A percentile compares a stretch with the other conserved stretches of the same genome.
Evolutionary conservation across 2,329 filamentous ascomycete genomes (phyloP).

Genomic region (Xylariales sp.): DNA sequence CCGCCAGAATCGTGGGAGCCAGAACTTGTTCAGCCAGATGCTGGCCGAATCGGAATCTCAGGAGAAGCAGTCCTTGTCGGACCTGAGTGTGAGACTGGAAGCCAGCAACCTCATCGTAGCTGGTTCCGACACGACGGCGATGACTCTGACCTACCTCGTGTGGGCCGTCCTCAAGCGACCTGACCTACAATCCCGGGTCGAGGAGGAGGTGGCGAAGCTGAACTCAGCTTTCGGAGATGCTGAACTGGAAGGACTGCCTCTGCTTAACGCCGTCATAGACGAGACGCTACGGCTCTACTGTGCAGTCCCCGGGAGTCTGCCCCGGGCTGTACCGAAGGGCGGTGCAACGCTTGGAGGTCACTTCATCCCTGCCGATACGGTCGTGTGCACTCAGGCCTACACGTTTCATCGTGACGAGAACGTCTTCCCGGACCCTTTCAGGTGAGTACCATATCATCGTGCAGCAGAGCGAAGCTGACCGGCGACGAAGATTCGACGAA

Average conservation of each 20-base stretch:
- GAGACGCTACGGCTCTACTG: slow-evolving; percentile 29
- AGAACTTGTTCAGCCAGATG: slow-evolving; percentile 6
- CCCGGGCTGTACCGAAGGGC: slow-evolving; percentile 26
- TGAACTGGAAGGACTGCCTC: slow-evolving; percentile 27
- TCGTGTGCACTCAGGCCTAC: slow-evolving; percentile 32
- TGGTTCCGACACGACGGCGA: slow-evolving; percentile 36
- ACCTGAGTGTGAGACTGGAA: not conserved
- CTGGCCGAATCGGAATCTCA: not conserved
- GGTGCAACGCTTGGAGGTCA: slow-evolving; percentile 28
- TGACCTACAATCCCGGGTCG: slow-evolving; percentile 13
- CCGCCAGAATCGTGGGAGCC: not conserved
- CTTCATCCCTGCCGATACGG: slow-evolving; percentile 28
- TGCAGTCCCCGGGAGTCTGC: slow-evolving; percentile 27
- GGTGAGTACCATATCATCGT: not conserved
- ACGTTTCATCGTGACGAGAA: slow-evolving; percentile 32
- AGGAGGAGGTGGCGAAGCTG: slow-evolving; percentile 15
- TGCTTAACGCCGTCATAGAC: slow-evolving; percentile 27
- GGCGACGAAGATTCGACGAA: slow-evolving; percentile 1
- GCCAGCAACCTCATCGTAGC: slow-evolving; percentile 28
- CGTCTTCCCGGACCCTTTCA: slow-evolving; percentile 26
- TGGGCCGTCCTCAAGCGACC: slow-evolving; percentile 18
- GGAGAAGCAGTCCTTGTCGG: not conserved
- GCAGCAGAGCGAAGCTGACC: too few relatives aligned
- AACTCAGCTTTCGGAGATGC: slow-evolving; percentile 22
- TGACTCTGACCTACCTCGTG: slow-evolving; percentile 33